Evolutionary conservation across 495 filamentous ascomycete species (phyloP).

Genomic region (Penicillium cataractarum): DNA sequence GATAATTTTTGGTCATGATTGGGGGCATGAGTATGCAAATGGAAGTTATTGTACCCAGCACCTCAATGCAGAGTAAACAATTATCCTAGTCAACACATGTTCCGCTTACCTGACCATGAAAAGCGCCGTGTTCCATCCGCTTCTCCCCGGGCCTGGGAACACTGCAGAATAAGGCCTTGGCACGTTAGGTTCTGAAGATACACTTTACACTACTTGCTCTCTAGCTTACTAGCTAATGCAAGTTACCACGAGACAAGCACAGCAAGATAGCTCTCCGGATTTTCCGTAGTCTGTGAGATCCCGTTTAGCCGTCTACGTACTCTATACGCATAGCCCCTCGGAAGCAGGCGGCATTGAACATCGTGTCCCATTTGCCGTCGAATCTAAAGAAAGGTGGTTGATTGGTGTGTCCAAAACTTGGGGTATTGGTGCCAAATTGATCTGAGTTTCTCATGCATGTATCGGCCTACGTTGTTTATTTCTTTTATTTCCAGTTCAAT

Average conservation of each 20-base stretch:
- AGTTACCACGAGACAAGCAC: conserved; percentile 3
- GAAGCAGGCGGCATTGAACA: not conserved
- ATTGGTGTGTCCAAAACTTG: not conserved
- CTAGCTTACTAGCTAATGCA: not conserved
- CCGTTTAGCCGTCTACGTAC: conserved; percentile 1
- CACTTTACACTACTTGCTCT: too few relatives aligned
- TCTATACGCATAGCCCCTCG: not conserved
- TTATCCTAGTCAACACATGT: not conserved
- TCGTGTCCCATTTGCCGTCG: not conserved
- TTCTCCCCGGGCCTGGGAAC: not conserved
- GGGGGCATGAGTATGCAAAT: not conserved
- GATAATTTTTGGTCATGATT: not conserved
- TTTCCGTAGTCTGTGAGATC: not conserved
- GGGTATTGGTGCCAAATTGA: not conserved
- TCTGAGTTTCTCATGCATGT: not conserved
- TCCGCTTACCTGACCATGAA: not conserved
- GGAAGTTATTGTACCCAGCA: not conserved
- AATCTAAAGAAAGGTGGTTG: not conserved
- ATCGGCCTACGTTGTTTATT: not conserved
- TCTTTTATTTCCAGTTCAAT: not conserved
- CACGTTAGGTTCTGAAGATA: not conserved
- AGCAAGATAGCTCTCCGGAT: not conserved
- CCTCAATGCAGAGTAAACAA: not conserved
- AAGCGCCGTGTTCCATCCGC: not conserved
- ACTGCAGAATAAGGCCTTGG: not conserved